Percentiles rank a stretch among this genome's conserved stretches.
Conservation (phyloP, 2,329 filamentous ascomycete genomes). For the Sporothrix curviconia region DNA sequence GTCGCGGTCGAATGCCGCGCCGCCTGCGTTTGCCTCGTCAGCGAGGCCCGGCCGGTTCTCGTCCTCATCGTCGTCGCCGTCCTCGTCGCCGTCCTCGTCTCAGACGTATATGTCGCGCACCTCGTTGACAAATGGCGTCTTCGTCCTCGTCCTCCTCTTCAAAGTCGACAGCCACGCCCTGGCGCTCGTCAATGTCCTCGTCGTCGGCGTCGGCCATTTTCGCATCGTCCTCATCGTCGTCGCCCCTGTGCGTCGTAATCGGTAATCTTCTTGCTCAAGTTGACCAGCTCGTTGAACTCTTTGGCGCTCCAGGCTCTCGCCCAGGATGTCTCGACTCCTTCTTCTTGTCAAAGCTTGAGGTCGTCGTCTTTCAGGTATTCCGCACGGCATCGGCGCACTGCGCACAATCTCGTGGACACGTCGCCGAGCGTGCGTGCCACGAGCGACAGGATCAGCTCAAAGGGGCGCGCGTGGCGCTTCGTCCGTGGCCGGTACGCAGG, state of each 20-base stretch:
- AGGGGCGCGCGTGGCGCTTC: conserved; percentile 80
- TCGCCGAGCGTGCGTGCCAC: conserved; percentile 86
- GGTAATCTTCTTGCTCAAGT: conserved; percentile 96
- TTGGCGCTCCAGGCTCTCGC: conserved; percentile 75
- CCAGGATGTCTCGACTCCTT: conserved; percentile 91
- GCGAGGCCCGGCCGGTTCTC: conserved; percentile 51
- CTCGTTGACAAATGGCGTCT: conserved; percentile 70
- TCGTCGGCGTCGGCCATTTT: conserved; percentile 59
- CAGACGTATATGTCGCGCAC: conserved; percentile 83
- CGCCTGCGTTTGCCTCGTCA: conserved; percentile 46
- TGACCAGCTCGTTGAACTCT: conserved; percentile 94
- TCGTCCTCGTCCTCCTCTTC: conserved; percentile 85
- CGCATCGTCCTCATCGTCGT: conserved; percentile 87
- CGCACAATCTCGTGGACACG: conserved; percentile 86
- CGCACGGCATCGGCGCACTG: conserved; percentile 79
- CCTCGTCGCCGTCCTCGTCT: conserved; percentile 66
- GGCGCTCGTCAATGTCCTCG: conserved; percentile 82
- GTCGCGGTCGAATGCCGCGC: conserved; percentile 40
- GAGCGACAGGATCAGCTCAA: conserved; percentile 87
- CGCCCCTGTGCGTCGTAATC: conserved; percentile 97
- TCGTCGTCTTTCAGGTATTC: conserved; percentile 93
- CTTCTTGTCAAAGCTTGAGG: conserved; percentile 93
- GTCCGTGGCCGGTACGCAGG: conserved; percentile 86
- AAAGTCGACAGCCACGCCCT: conserved; percentile 96
- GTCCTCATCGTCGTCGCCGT: conserved; percentile 55